phyloP scores from a whole-genome alignment of 305 asterid genomes.

The Plantago lanceolata region DNA sequence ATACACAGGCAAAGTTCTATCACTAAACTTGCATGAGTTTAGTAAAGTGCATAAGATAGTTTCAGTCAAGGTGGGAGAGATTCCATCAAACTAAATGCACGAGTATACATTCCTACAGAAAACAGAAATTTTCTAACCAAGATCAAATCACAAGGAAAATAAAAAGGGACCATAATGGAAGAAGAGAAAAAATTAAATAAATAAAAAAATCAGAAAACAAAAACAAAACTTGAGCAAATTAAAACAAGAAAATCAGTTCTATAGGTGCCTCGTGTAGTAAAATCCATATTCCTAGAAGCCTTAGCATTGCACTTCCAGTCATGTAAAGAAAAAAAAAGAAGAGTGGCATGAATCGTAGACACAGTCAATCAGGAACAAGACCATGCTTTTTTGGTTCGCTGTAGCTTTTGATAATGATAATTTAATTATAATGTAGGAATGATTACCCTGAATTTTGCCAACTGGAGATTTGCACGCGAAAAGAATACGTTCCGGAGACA shows the following conservation, averaged over 20 bases:
- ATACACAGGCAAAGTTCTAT: not conserved
- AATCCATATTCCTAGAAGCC: not conserved
- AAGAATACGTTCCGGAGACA: constrained; percentile 71
- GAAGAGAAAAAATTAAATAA: too few relatives aligned
- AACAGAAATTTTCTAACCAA: not conserved
- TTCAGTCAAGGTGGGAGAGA: too few relatives aligned
- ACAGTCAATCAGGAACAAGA: not conserved
- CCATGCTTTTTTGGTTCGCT: not conserved
- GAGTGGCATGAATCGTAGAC: not conserved
- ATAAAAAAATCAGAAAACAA: too few relatives aligned
- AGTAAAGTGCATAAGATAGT: not conserved
- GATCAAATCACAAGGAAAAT: not conserved
- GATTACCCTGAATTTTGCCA: constrained; percentile 78
- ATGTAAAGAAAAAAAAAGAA: not conserved
- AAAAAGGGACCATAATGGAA: not conserved
- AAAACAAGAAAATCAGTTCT: not conserved
- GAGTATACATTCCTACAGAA: not conserved
- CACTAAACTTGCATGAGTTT: not conserved
- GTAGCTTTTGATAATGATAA: too few relatives aligned
- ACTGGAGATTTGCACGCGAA: constrained; percentile 90
- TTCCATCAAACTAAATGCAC: too few relatives aligned
- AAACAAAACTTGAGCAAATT: not conserved
- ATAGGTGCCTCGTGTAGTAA: not conserved
- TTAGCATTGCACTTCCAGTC: not conserved
- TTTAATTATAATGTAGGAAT: constrained; percentile 16